phyloP scores from a whole-genome alignment of 495 filamentous ascomycete genomes.

The Lasiosphaeria miniovina region DNA sequence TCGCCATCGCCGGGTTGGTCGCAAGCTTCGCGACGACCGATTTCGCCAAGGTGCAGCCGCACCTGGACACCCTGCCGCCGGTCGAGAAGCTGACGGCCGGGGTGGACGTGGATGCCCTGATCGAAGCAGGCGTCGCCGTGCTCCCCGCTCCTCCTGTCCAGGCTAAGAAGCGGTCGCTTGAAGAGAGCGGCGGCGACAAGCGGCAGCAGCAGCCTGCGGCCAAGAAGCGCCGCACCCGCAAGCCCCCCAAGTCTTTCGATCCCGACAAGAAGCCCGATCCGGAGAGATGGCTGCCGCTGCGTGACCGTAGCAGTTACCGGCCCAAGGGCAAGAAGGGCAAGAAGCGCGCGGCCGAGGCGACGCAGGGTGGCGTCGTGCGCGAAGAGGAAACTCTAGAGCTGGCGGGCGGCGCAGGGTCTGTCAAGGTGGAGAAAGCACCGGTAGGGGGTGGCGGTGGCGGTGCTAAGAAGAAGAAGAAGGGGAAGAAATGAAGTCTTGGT shows the following conservation, averaged over 20 bases:
- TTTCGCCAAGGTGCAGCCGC: slow-evolving; percentile 55
- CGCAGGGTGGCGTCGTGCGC: slow-evolving; percentile 76
- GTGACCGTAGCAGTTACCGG: slow-evolving; percentile 81
- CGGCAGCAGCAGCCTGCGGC: slow-evolving; percentile 59
- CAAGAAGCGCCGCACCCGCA: slow-evolving; percentile 65
- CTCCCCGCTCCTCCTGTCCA: slow-evolving; percentile 40
- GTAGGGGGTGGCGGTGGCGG: slow-evolving; percentile 39
- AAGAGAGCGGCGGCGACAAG: slow-evolving; percentile 43
- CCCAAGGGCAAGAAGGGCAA: slow-evolving; percentile 91
- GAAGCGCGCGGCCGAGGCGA: slow-evolving; percentile 70
- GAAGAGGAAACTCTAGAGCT: slow-evolving; percentile 64
- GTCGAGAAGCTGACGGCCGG: slow-evolving; percentile 62
- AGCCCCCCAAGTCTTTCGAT: slow-evolving; percentile 77
- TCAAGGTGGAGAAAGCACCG: slow-evolving; percentile 55
- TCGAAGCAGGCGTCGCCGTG: slow-evolving; percentile 71
- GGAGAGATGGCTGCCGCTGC: slow-evolving; percentile 88
- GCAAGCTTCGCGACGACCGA: slow-evolving; percentile 74
- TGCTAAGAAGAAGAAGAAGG: slow-evolving; percentile 69
- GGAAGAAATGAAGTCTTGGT: slow-evolving; percentile 51
- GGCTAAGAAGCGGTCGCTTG: slow-evolving; percentile 33
- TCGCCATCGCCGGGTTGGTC: slow-evolving; percentile 74
- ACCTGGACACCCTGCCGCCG: slow-evolving; percentile 62
- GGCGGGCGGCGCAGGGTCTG: slow-evolving; percentile 58
- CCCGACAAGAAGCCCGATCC: slow-evolving; percentile 73
- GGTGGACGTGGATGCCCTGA: slow-evolving; percentile 66